Evolutionary conservation across 805 yeast genomes (phyloP), one percentile per base, ranked within the genome.

Genomic region (Starmerella geochares): DNA sequence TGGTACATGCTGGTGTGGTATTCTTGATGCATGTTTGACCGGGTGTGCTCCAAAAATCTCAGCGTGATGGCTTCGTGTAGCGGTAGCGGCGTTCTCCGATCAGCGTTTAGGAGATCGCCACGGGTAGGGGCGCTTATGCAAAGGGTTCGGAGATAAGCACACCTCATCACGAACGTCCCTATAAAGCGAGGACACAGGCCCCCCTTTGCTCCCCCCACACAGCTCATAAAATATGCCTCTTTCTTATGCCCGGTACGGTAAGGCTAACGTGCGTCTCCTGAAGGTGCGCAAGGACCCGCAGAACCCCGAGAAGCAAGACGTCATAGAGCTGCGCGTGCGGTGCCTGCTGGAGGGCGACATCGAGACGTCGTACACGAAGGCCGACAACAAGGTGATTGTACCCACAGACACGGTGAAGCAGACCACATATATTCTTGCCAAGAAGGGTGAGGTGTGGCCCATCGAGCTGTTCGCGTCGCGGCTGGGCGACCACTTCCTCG

Each of bases 371-470:
- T 88, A 84, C 72, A 88, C 95, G 46, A 62, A 81, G 51, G 96
- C 95, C 33, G 94, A 88, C 69, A 88, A 88, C 71, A 64, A 83
- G 2, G 77, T 83, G n/a, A 80, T 88, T 61, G 94, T 88, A 45
- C 96, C 96, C 52, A 88, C 96, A 8, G 95, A 87, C 67, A 86
- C 95, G 1, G 87, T 86, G 49, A 87, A 87, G 68, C 87, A 87
- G 73, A 87, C 95, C 46, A 78, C 85, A 56, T 73, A 83, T 63
- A 74, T 88, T 29, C 81, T 84, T 57, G 96, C 95, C 56, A 84
- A 83, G 68, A 80, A 76, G 62, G 74, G 78, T 45, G 85, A 86
- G 55, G 90, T 83, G 45, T 84, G 88, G 83, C 95, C 96, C 52
- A 81, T 84, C 57, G 96, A 88, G 73, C 74, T 82, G 50, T 88